Evolutionary conservation across 202 grass and related monocot species (phyloP).

Genomic region (Carex sylvatica): DNA sequence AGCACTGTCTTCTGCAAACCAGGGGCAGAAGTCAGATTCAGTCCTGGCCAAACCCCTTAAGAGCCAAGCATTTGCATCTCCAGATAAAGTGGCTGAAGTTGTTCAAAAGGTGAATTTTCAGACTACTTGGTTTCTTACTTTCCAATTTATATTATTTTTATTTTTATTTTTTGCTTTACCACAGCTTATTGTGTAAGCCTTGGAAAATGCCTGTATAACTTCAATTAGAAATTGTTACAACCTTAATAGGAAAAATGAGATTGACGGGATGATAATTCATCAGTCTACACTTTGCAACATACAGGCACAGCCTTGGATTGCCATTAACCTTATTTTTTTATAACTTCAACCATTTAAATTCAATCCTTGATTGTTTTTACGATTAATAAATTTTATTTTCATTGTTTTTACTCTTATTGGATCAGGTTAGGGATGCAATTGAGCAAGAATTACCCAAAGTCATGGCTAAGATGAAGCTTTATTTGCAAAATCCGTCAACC

Average conservation of each 20-base stretch:
- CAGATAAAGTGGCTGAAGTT: conserved; percentile 85
- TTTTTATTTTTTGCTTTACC: not conserved
- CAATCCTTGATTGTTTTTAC: not conserved
- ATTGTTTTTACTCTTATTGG: not conserved
- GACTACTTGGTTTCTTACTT: not conserved
- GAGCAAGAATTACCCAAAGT: conserved; percentile 75
- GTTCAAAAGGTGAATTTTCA: conserved; percentile 65
- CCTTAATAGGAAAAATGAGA: not conserved
- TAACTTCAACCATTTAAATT: not conserved
- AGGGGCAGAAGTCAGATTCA: conserved; percentile 82
- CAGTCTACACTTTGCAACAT: not conserved
- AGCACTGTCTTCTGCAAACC: conserved; percentile 69
- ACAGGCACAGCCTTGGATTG: not conserved
- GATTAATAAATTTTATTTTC: not conserved
- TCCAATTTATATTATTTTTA: not conserved
- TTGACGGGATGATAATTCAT: not conserved
- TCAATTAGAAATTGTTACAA: not conserved
- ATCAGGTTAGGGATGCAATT: conserved; percentile 57
- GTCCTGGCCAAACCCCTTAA: conserved; percentile 92
- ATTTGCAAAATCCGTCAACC: conserved; percentile 55
- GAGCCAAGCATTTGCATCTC: conserved; percentile 83
- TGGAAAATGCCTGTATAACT: not conserved
- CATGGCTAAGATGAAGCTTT: conserved; percentile 81
- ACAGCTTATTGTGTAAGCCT: not conserved
- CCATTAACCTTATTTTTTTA: not conserved